These are phyloP conservation scores for Populus euphratica DNA, from an alignment of 345 rosid genomes.

Conservation along the genomic window DNA sequence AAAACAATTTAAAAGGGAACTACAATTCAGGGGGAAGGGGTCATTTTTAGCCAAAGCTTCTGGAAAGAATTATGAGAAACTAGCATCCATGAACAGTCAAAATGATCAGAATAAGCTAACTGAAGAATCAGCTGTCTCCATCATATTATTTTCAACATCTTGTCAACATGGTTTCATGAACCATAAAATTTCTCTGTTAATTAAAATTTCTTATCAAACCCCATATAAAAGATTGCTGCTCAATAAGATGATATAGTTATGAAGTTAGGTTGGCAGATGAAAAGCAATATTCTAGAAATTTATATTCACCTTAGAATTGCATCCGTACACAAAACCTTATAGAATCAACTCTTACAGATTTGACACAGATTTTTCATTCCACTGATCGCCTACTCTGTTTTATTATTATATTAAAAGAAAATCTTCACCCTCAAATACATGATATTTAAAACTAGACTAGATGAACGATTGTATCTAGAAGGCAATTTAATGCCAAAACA, in stretches of 20 bases:
- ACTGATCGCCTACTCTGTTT: neutral
- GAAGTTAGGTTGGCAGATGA: neutral
- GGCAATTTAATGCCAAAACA: neutral
- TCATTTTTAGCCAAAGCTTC: neutral
- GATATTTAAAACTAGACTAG: neutral
- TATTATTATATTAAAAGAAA: neutral
- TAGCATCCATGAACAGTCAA: neutral
- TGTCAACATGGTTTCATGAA: neutral
- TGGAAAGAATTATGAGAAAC: neutral
- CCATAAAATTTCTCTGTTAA: neutral
- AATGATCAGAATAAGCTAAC: neutral
- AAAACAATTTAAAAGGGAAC: neutral
- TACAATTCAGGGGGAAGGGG: neutral
- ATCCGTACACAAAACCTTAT: neutral
- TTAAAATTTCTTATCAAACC: neutral
- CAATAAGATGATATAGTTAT: neutral
- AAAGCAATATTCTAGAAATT: neutral
- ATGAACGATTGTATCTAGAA: neutral
- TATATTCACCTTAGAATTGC: neutral
- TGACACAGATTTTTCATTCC: neutral
- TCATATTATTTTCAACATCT: neutral
- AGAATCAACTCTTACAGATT: neutral
- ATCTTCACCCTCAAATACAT: neutral
- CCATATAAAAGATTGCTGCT: neutral
- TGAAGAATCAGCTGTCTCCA: neutral